Base-by-base conservation (phyloP, 805 yeast species). In the Wickerhamiella occidentalis region DNA sequence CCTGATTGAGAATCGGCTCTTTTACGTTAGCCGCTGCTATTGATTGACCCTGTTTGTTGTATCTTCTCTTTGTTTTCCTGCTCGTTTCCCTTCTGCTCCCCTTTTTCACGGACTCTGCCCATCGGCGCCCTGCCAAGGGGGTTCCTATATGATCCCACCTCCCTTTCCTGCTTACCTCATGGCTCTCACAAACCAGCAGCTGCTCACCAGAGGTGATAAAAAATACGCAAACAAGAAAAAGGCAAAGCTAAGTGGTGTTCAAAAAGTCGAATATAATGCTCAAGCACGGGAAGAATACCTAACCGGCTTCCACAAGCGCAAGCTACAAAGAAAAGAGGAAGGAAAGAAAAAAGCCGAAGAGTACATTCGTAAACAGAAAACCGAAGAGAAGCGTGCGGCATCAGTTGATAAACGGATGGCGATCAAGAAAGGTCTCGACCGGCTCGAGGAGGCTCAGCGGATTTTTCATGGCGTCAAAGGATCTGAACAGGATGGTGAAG, bases 251-350 rank as follows among this genome's bases (percentile, higher is more conserved):
- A 47, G 48, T 21, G 59, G 86, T 36, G 87, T 85, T 2, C 88
- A 77, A 23, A 96, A 86, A 63, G 94, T 92, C 25, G 78, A 76
- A 1, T 92, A 87, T 63, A 92, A 92, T 65, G 77, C 78, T 54
- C 83, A 75, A 17, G 75, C 82, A 9, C 53, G 54, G 21, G 64
- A 69, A 26, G 95, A 90, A 53, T 90, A 79, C 64, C 68, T 90
- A 56, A 90, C 96, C 2, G 98, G 98, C 37, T 90, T 90, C 65
- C 97, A 92, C 65, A 90, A 90, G 68, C 76, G 98, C 61, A 90
- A 90, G 63, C 63, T 90, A 15, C 84, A 84, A 60, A 75, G 97
- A 64, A 83, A 84, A 67, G 88, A 86, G 68, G 79, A 81, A 55
- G 97, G 96, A 0, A 79, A 77, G 56, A 85, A 76, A 52, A 79